Base-by-base conservation (phyloP, 2,329 filamentous ascomycete genomes). In the Fusarium nygamai region DNA sequence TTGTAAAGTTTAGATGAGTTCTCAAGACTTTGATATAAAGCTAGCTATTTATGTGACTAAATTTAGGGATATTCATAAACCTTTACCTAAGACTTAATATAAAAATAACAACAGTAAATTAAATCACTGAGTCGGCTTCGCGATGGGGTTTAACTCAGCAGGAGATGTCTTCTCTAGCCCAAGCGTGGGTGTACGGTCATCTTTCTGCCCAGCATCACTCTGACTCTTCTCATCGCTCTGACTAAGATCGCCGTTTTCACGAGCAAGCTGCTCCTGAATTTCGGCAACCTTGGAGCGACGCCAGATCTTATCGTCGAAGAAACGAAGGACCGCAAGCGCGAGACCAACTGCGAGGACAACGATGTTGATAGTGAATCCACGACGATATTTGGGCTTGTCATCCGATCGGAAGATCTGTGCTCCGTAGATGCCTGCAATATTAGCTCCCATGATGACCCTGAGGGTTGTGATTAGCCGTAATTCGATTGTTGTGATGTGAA, bases 361-460 rank as follows among this genome's bases (percentile, higher is more conserved):
- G 34, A 85, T 85, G 47, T 82, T 82, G 65, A 88, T 80, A 29
- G 80, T 83, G 76, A 89, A 90, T 4, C 84, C 88, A 22, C 86
- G 84, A 7, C 85, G 84, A 77, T 90, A 90, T 3, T 83, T 81
- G 0, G 88, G 88, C 50, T 78, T 80, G 72, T 90, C 88, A 60
- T 89, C 86, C 0, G 80, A 72, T 29, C 86, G 86, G 84, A 91
- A 91, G 68, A 91, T 87, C 76, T 91, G 89, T 0, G 88, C 88
- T 8, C 89, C 89, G 62, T 89, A 89, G 59, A 91, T 91, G 29
- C 88, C 89, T 1, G 89, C 88, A 33, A 87, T 88, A 72, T 91
- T 91, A 54, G 88, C 89, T 27, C 87, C 86, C 89, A 91, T 91
- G 67, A 91, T 89, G 59, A 90, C 84, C 80, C 85, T 38, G 57